Percentiles rank a stretch among this genome's conserved stretches.
These are phyloP conservation scores for Dioscorea zingiberensis DNA, from an alignment of 106 monocot species.

Conservation along the genomic window DNA sequence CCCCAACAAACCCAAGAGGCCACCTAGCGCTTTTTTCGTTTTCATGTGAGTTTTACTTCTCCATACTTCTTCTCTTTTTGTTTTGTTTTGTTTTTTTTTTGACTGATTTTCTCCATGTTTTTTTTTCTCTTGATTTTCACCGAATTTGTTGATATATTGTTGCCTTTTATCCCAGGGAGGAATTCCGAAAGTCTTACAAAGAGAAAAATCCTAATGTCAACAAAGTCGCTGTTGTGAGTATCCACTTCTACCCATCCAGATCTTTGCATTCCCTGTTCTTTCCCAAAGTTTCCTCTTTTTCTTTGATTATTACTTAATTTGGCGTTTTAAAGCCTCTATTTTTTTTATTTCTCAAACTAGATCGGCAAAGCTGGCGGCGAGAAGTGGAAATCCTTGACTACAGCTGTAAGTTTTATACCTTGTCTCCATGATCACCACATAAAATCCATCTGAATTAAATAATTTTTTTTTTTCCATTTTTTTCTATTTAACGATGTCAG, in stretches of 20 bases:
- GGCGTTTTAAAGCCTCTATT: no score
- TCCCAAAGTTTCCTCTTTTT: neutral
- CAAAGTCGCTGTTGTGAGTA: constrained; percentile 64
- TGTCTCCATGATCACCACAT: no score
- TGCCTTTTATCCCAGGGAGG: constrained; percentile 45
- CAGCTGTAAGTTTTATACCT: constrained; percentile 8
- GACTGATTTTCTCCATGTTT: neutral
- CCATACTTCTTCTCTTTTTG: no score
- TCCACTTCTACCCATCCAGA: neutral
- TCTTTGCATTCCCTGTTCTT: neutral
- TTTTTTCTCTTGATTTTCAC: neutral
- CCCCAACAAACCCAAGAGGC: constrained; percentile 48
- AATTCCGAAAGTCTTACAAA: constrained; percentile 70
- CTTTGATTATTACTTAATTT: no score
- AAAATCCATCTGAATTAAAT: no score
- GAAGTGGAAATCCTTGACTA: constrained; percentile 29
- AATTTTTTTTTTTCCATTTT: neutral
- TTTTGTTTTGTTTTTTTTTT: neutral
- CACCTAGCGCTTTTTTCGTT: constrained; percentile 43
- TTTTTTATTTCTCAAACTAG: neutral
- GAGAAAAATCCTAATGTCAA: constrained; percentile 85
- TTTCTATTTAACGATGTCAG: no score
- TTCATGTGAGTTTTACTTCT: constrained; percentile 26
- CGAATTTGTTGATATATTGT: no score
- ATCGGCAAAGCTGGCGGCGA: constrained; percentile 18